Evolutionary conservation across 148 eudicot genomes (phyloP), one percentile per base, ranked within the genome.

Genomic region (Chenopodium album): DNA sequence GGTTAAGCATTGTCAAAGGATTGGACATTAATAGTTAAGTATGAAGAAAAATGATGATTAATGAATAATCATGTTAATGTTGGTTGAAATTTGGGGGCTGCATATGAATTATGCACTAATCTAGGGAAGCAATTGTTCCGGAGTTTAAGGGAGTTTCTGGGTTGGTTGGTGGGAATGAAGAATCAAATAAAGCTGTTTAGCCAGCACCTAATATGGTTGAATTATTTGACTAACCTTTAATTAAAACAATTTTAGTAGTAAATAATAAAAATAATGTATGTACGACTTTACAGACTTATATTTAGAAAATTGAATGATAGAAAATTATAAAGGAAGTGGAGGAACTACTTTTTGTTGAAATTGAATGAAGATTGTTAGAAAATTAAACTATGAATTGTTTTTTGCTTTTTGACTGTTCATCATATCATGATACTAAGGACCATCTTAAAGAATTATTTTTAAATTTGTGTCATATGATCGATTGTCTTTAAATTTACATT

Each of bases 121-220:
- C 32, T 34, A 23, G 54, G 77, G 63, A 65, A 78, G 79, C 81
- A 83, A 65, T 48, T 14, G 16, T 83, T 73, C 73, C 77, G 50
- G 65, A 26, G 73, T 48, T 50, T 78, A 71, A 56, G 82, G 63
- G 71, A 26, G 54, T 59, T 75, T 65, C 14, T 54, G 66, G 79
- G 44, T 50, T 50, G 14, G 79, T 83, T 46, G 79, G 62, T 79
- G 76, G 60, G 85, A 67, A 69, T 75, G 77, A 28, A 37, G 72
- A 64, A 78, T 78, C 29, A 66, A 32, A 44, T 41, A 28, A 71
- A 28, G 69, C 23, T 73, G 65, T 60, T 78, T 83, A 79, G 75
- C 75, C 82, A 83, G 52, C 52, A 56, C 82, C 85, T 83, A 79
- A 83, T 79, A 71, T 83, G 63, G 85, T 80, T 79, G 60, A 79